Percentiles rank a stretch among this genome's conserved stretches.
These are phyloP conservation scores for Eucalyptus marginata DNA, from an alignment of 345 rosid genomes.

Conservation along the genomic window DNA sequence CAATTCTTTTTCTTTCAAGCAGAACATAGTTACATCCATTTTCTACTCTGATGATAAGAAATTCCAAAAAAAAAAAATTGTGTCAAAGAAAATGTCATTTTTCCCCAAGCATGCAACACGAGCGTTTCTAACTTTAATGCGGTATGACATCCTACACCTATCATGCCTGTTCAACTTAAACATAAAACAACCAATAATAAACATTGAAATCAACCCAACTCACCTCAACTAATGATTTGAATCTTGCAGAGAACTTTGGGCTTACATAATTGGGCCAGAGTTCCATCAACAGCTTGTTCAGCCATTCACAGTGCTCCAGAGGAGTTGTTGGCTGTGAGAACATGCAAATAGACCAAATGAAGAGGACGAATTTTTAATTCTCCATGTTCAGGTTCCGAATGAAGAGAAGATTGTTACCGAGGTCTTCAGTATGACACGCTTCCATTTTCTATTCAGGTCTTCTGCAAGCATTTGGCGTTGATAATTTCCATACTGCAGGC, in stretches of 20 bases:
- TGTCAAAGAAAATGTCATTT: neutral
- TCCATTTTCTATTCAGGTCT: slow-evolving; percentile 86
- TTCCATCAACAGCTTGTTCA: slow-evolving; percentile 77
- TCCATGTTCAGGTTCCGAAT: neutral
- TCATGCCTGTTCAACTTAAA: neutral
- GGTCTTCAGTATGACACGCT: slow-evolving; percentile 39
- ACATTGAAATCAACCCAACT: neutral
- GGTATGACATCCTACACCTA: neutral
- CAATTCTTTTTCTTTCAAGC: neutral
- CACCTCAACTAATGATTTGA: slow-evolving; percentile 79
- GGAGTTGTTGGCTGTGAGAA: slow-evolving; percentile 67
- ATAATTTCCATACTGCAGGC: slow-evolving; percentile 57
- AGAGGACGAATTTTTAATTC: neutral
- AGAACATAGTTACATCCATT: neutral
- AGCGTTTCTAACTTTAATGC: neutral
- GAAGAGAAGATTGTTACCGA: slow-evolving; percentile 24
- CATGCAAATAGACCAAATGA: neutral
- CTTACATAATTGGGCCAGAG: slow-evolving; percentile 63
- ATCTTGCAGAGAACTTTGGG: slow-evolving; percentile 60
- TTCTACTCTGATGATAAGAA: neutral
- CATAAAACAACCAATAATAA: neutral
- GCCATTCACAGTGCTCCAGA: slow-evolving; percentile 92
- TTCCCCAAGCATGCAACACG: neutral
- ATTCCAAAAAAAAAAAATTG: neutral
- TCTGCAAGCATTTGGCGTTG: slow-evolving; percentile 55